These are phyloP conservation scores for Osmanthus fragrans DNA, from an alignment of 257 asterid genomes.

Conservation along the genomic window DNA sequence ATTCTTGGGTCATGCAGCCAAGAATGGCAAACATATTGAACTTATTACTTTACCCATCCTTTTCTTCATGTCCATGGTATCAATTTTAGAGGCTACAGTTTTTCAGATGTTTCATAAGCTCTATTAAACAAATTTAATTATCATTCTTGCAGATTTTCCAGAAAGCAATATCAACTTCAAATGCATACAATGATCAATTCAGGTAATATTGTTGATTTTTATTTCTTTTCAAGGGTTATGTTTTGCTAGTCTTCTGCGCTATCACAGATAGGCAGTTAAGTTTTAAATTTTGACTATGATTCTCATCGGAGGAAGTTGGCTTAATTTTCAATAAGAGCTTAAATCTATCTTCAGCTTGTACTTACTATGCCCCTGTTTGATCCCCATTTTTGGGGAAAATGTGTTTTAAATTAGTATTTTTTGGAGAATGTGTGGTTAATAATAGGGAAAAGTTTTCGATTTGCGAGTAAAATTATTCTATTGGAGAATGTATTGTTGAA, in stretches of 20 bases:
- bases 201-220: constrained; percentile 42
- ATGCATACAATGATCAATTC: constrained; percentile 97
- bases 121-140: neutral
- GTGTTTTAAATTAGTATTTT: too few relatives aligned
- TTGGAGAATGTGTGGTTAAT: too few relatives aligned
- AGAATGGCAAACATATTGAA: neutral
- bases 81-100: neutral
- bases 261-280: neutral
- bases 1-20: neutral
- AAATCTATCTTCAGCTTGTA: neutral
- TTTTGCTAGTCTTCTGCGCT: neutral
- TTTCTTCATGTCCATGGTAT: neutral
- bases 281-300: neutral
- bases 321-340: constrained; percentile 13
- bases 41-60: neutral
- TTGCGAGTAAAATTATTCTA: too few relatives aligned
- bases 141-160: constrained; percentile 78
- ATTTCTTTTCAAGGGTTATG: constrained; percentile 17
- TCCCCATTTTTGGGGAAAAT: too few relatives aligned
- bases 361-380: neutral
- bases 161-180: constrained; percentile 97
- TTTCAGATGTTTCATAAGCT: neutral
- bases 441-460: too few relatives aligned
- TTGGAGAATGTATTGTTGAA: too few relatives aligned
- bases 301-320: constrained; percentile 8